Conservation (phyloP, 768 basidiomycete genomes). For the Termitomyces sp. region DNA sequence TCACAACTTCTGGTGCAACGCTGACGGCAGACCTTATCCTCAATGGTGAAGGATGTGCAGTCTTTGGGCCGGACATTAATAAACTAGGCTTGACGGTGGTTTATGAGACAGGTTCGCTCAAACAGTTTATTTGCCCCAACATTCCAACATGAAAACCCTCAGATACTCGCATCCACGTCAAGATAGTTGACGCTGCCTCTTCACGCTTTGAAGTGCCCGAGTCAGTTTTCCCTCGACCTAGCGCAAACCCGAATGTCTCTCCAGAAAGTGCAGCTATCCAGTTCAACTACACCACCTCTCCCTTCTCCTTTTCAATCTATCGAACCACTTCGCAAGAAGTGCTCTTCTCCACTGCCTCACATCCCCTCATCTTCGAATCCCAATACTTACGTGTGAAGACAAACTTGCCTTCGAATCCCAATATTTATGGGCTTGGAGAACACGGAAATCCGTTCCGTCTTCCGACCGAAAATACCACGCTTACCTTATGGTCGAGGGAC, state of each 20-base stretch:
- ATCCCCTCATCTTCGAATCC: constrained; percentile 71
- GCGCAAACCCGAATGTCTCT: constrained; percentile 24
- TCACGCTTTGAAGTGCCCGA: constrained; percentile 65
- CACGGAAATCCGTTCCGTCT: constrained; percentile 68
- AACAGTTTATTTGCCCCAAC: not conserved
- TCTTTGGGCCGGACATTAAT: constrained; percentile 56
- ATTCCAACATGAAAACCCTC: not conserved
- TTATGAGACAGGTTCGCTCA: constrained; percentile 54
- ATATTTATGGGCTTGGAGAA: constrained; percentile 80
- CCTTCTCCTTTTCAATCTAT: constrained; percentile 60
- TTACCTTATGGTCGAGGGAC: constrained; percentile 67
- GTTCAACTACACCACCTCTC: constrained; percentile 58
- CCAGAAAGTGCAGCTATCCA: constrained; percentile 41
- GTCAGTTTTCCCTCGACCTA: constrained; percentile 57
- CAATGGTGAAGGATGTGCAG: constrained; percentile 52
- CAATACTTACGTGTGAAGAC: constrained; percentile 78
- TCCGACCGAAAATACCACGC: constrained; percentile 41
- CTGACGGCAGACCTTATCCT: constrained; percentile 55
- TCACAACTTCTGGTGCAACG: constrained; percentile 34
- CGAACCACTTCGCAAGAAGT: constrained; percentile 49
- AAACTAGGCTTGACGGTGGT: constrained; percentile 48
- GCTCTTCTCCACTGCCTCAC: constrained; percentile 58
- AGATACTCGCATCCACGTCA: constrained; percentile 63
- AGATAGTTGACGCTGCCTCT: constrained; percentile 51
- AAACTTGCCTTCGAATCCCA: constrained; percentile 53